These are phyloP conservation scores for Rhodotorula graminis DNA, from an alignment of 768 basidiomycete species.

Conservation along the genomic window DNA sequence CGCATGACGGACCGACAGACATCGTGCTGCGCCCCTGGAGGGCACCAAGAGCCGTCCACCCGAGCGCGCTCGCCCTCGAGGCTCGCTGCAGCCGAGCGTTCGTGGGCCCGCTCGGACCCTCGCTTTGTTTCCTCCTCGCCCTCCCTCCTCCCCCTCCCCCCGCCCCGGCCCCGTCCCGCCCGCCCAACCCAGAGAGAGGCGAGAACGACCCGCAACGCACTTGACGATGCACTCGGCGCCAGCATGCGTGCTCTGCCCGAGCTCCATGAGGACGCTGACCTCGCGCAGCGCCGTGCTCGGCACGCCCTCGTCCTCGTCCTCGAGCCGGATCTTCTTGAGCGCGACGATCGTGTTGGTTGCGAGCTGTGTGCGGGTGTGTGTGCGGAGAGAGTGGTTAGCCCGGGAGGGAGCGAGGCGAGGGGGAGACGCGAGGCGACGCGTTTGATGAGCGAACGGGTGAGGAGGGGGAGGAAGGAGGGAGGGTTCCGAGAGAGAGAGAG, in stretches of 20 bases:
- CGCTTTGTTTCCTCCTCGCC: no score
- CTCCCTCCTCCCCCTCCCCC: no score
- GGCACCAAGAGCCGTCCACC: no score
- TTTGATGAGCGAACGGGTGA: background rate
- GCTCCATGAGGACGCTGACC: slow-evolving; percentile 91
- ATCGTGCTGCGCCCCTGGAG: no score
- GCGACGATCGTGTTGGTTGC: slow-evolving; percentile 64
- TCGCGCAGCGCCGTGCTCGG: slow-evolving; percentile 96
- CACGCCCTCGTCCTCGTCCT: slow-evolving; percentile 97
- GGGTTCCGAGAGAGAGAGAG: background rate
- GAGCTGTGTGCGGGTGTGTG: background rate
- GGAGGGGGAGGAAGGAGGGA: background rate
- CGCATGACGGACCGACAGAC: no score
- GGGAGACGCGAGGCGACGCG: background rate
- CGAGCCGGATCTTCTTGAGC: slow-evolving; percentile 95
- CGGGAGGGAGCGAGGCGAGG: background rate
- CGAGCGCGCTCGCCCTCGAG: no score
- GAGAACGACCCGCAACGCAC: slow-evolving; percentile 47
- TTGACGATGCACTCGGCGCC: slow-evolving; percentile 64
- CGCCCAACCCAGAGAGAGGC: background rate
- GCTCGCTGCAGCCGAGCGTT: no score
- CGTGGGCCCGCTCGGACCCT: no score
- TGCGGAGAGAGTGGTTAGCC: background rate
- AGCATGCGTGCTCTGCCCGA: slow-evolving; percentile 65
- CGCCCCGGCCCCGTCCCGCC: no score